A percentile compares a stretch with the other conserved stretches of the same genome.
Conservation (phyloP, 1,284 basidiomycete genomes). For the Leccinum angustisporum region DNA sequence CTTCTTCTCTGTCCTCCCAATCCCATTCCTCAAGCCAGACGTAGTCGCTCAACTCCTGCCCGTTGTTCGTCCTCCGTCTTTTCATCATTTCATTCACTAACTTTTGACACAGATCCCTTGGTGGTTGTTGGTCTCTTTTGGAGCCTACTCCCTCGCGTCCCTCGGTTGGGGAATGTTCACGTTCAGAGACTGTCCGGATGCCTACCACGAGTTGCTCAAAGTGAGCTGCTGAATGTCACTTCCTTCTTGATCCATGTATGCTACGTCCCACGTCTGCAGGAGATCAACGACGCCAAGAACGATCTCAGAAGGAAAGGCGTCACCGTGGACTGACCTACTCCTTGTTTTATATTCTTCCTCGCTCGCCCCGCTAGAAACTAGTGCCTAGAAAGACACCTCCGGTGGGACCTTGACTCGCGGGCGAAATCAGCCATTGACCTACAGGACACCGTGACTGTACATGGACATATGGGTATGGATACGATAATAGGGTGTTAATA, state of each 20-base stretch:
- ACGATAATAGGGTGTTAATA: background rate
- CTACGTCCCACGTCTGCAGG: slow-evolving; percentile 36
- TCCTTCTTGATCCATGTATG: background rate
- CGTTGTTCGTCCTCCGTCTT: slow-evolving; percentile 32
- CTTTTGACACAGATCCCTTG: slow-evolving; percentile 62
- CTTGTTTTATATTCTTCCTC: background rate
- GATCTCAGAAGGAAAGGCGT: slow-evolving; percentile 42
- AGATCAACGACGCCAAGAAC: slow-evolving; percentile 69
- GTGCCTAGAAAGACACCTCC: background rate
- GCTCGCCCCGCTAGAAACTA: background rate
- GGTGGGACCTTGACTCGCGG: background rate
- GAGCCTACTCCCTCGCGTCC: slow-evolving; percentile 70
- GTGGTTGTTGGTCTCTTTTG: slow-evolving; percentile 76
- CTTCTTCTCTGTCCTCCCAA: slow-evolving; percentile 48
- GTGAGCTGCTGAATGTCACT: slow-evolving; percentile 37
- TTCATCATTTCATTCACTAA: background rate
- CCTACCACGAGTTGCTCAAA: slow-evolving; percentile 65
- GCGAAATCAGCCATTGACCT: background rate
- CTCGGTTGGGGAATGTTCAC: slow-evolving; percentile 72
- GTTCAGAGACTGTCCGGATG: slow-evolving; percentile 74
- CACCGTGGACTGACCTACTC: slow-evolving; percentile 54
- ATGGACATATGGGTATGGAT: too few relatives aligned
- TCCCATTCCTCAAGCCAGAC: slow-evolving; percentile 53
- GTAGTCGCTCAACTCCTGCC: slow-evolving; percentile 54
- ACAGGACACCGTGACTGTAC: background rate